phyloP scores from a whole-genome alignment of 495 filamentous ascomycete species.

The Umbilicaria muhlenbergii region DNA sequence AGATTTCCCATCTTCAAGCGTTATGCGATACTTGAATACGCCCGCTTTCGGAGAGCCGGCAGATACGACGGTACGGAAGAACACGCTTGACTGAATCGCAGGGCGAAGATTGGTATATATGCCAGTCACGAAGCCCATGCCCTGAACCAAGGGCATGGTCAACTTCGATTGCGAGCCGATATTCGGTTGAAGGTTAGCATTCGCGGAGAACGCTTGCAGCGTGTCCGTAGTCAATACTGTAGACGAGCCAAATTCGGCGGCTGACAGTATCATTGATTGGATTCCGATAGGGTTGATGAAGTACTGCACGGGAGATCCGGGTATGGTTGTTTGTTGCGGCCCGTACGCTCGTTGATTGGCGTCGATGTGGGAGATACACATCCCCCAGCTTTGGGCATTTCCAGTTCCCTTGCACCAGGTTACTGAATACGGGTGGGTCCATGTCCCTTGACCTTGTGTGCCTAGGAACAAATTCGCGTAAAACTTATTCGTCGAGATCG shows the following conservation, averaged over 20 bases:
- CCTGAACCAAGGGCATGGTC: slow-evolving; percentile 74
- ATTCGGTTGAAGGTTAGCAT: slow-evolving; percentile 46
- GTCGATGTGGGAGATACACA: slow-evolving; percentile 61
- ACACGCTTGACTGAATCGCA: slow-evolving; percentile 54
- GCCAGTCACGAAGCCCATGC: slow-evolving; percentile 76
- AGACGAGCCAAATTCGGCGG: slow-evolving; percentile 45
- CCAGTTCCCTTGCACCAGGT: slow-evolving; percentile 60
- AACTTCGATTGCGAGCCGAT: slow-evolving; percentile 37
- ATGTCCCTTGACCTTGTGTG: slow-evolving; percentile 50
- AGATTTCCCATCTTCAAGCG: slow-evolving; percentile 50
- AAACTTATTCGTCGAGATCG: slow-evolving; percentile 79
- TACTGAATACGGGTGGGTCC: slow-evolving; percentile 76
- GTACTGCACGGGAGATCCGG: slow-evolving; percentile 45
- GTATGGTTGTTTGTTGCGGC: slow-evolving; percentile 23
- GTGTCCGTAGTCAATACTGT: slow-evolving; percentile 48
- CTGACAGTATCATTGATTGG: slow-evolving; percentile 65
- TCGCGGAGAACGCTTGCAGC: slow-evolving; percentile 53
- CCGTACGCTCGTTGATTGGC: slow-evolving; percentile 48
- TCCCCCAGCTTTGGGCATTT: slow-evolving; percentile 52
- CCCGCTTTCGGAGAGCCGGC: slow-evolving; percentile 38
- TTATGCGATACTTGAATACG: slow-evolving; percentile 63
- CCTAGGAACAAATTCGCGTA: slow-evolving; percentile 81
- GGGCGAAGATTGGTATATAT: slow-evolving; percentile 58
- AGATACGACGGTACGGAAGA: slow-evolving; percentile 51
- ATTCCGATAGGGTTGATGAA: slow-evolving; percentile 75